Evolutionary conservation across 1,139 yeast species (phyloP), one percentile per base, ranked within the genome.

Genomic region (Candida neerlandica): DNA sequence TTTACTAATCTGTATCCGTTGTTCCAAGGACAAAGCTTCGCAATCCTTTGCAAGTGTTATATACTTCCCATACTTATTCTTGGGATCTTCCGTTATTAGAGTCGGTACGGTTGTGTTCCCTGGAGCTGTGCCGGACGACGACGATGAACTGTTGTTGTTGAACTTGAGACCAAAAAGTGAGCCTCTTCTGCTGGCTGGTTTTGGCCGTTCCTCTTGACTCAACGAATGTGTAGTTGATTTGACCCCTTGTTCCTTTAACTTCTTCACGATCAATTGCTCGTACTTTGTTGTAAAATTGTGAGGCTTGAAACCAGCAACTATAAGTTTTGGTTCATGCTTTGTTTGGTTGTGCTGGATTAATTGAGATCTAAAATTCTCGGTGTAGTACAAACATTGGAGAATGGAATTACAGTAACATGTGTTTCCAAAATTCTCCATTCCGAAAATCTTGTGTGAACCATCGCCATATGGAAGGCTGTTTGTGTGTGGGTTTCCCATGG

Each of bases 361-460:
- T 46, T 79, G 77, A 26, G 75, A 70, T 44, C 98, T 77, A 59
- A 94, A 90, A 26, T 77, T 79, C 41, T 81, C 80, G 1, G 94
- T 78, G 65, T 87, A 86, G 70, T 81, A 94, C 19, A 94, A 78
- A 58, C 96, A 90, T 66, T 94, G 99, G 27, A 94, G 70, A 26
- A 94, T 87, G 9, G 97, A 90, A 62, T 94, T 94, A 67, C 96
- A 90, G 67, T 94, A 94, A 69, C 99, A 92, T 0, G 96, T 92
- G 65, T 89, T 86, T 30, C 98, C 97, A 65, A 91, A 92, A 67
- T 94, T 94, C 66, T 94, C 98, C 82, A 92, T 85, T 5, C 99
- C 99, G 68, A 86, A 94, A 38, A 91, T 80, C 67, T 91, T 86
- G 52, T 78, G 73, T 12, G 84, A 71, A 1, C 91, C 92, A 63